Percentiles rank a stretch among this genome's conserved stretches.
These are phyloP conservation scores for Boletales sp. DNA, from an alignment of 768 basidiomycete genomes.

Conservation along the genomic window DNA sequence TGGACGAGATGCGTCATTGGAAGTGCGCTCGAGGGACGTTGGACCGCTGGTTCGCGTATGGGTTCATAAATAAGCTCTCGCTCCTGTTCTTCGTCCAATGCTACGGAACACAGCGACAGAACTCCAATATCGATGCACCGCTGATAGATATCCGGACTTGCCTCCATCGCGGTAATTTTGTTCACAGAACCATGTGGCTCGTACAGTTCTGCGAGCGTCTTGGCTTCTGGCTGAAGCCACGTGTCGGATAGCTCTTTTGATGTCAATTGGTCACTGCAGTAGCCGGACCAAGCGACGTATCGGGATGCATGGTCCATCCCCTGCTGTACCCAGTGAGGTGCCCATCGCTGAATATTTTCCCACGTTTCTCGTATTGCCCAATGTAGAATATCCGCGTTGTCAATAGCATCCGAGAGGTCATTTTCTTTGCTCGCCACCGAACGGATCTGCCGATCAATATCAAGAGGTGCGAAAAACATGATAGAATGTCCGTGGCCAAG, in stretches of 20 bases:
- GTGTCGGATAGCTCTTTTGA: conserved; percentile 1
- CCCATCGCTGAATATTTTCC: conserved; percentile 33
- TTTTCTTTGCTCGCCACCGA: conserved; percentile 11
- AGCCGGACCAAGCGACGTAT: conserved; percentile 15
- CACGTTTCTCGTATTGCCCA: conserved; percentile 48
- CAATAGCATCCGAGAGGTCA: not conserved
- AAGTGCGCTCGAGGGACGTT: conserved; percentile 26
- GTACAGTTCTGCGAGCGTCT: conserved; percentile 35
- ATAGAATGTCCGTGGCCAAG: conserved; percentile 47
- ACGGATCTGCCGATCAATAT: conserved; percentile 39
- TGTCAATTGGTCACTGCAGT: conserved; percentile 6
- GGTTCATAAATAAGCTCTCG: not conserved
- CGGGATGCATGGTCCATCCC: conserved; percentile 34
- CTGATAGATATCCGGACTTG: not conserved
- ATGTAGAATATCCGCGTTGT: conserved; percentile 34
- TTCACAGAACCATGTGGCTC: conserved; percentile 7
- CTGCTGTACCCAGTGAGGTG: conserved; percentile 42
- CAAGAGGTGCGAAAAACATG: conserved; percentile 46
- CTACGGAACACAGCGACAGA: not conserved
- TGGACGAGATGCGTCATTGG: conserved; percentile 15
- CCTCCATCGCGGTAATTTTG: conserved; percentile 14
- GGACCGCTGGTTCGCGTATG: not conserved
- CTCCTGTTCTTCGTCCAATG: not conserved
- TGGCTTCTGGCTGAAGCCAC: conserved; percentile 42
- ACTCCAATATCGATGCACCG: not conserved